A percentile compares a stretch with the other conserved stretches of the same genome.
These are phyloP conservation scores for Ogataea sp. DNA, from an alignment of 805 yeast species.

Conservation along the genomic window DNA sequence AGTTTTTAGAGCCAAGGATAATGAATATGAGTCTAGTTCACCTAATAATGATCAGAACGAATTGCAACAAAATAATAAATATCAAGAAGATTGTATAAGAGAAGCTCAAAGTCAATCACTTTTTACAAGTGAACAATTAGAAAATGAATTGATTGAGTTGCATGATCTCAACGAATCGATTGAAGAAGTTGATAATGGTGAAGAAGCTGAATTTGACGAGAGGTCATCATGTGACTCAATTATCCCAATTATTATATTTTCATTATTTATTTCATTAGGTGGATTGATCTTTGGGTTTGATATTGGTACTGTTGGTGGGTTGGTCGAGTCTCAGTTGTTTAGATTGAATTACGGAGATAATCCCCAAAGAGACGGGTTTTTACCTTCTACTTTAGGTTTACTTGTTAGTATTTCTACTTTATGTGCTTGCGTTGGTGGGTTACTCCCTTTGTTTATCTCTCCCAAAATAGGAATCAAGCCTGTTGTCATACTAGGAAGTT, in stretches of 20 bases:
- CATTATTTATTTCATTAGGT: constrained; percentile 20
- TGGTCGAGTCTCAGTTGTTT: constrained; percentile 23
- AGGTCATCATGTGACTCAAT: constrained; percentile 8
- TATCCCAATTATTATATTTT: constrained; percentile 13
- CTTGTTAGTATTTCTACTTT: constrained; percentile 22
- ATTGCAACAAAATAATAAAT: too few relatives aligned
- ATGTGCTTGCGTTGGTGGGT: constrained; percentile 26
- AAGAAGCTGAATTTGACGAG: background rate
- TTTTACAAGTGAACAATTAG: too few relatives aligned
- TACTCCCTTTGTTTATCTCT: constrained; percentile 14
- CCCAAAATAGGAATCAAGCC: constrained; percentile 18
- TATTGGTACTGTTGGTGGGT: constrained; percentile 28
- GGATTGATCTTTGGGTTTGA: constrained; percentile 29
- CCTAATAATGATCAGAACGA: too few relatives aligned
- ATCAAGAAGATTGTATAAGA: too few relatives aligned
- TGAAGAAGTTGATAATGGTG: too few relatives aligned
- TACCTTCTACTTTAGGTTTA: constrained; percentile 20
- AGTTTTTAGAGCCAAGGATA: too few relatives aligned
- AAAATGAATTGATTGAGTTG: too few relatives aligned
- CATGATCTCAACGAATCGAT: too few relatives aligned
- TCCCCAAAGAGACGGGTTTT: constrained; percentile 5
- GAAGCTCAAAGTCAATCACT: too few relatives aligned
- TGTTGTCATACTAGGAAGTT: constrained; percentile 10
- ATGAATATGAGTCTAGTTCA: too few relatives aligned
- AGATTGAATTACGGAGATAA: constrained; percentile 16